These are phyloP conservation scores for Plasmodium knowlesi DNA, from an alignment of 169 alveolate genomes.

Conservation along the genomic window DNA sequence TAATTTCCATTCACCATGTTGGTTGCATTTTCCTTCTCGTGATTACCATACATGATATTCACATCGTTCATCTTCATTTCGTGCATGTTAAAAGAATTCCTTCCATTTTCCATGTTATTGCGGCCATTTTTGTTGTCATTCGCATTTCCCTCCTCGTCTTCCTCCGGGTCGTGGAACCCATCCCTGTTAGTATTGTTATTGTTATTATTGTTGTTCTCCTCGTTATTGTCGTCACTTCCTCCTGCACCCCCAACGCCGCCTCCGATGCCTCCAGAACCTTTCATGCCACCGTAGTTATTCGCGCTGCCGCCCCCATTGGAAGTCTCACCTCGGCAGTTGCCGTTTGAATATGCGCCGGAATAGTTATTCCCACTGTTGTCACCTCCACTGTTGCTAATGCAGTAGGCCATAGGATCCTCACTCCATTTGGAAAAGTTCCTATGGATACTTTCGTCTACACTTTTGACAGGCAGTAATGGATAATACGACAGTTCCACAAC, in stretches of 20 bases:
- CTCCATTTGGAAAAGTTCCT: not conserved
- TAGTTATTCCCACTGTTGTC: not conserved
- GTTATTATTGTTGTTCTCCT: not conserved
- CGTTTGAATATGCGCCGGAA: not conserved
- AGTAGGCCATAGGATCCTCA: not conserved
- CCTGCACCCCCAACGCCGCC: not conserved
- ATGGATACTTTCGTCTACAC: not conserved
- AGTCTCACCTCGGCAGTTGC: not conserved
- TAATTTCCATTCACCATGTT: conserved; percentile 1
- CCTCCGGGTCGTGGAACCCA: not conserved
- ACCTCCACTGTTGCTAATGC: not conserved
- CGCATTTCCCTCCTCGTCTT: not conserved
- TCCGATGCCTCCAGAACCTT: not conserved
- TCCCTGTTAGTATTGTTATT: not conserved
- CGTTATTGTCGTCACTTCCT: conserved; percentile 7
- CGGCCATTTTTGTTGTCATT: not conserved
- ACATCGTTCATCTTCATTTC: conserved; percentile 13
- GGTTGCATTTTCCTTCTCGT: not conserved
- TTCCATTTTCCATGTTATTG: not conserved
- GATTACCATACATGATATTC: not conserved
- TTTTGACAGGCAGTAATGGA: not conserved
- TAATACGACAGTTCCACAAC: not conserved
- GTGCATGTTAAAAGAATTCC: not conserved
- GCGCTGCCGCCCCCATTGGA: not conserved
- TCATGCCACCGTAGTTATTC: not conserved